Evolutionary conservation across 1,284 basidiomycete species (phyloP), one percentile per base, ranked within the genome.

Genomic region (Serendipita sp.): DNA sequence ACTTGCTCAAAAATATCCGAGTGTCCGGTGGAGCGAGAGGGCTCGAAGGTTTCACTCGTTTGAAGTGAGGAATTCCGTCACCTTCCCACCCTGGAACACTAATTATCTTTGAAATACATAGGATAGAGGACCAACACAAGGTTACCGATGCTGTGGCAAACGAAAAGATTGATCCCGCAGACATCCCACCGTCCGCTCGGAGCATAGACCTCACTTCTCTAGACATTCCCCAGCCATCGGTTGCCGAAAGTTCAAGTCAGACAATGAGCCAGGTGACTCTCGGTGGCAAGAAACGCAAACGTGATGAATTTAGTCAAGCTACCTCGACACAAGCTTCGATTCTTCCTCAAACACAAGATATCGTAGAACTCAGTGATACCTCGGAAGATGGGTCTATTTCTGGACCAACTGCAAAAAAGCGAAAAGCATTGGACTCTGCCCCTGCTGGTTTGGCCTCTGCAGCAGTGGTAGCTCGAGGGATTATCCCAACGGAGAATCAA

Each of bases 101-200:
- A 10, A 15, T 6, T 30, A 43, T 17, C 35, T 3, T 35, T 55
- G 26, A 30, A 42, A n/a, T 60, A 6, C 55, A 32, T 64, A 85
- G 84, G 49, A 66, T 73, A 4, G 74, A 75, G 61, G 87, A 89
- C 71, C 80, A 85, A 71, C 69, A 74, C 22, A 87, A 82, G 70
- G 76, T 89, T 50, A 76, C 77, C 42, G 69, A 75, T 3, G 87
- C 87, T 1, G 73, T 87, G 34, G 75, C 78, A 3, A 67, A 72
- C 3, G 74, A 78, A 49, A 75, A 73, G 26, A 71, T 88, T 58
- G 81, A 85, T 69, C 76, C 79, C 12, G 69, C 71, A 2, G 84
- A 87, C 69, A 67, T 86, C 62, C 64, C 64, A 42, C 50, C 66
- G 1, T 50, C 68, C 12, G 62, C 69, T 12, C 63, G 69, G 15